A percentile compares a stretch with the other conserved stretches of the same genome.
phyloP scores from a whole-genome alignment of 1,139 yeast species.

The Scheffersomyces segobiensis region DNA sequence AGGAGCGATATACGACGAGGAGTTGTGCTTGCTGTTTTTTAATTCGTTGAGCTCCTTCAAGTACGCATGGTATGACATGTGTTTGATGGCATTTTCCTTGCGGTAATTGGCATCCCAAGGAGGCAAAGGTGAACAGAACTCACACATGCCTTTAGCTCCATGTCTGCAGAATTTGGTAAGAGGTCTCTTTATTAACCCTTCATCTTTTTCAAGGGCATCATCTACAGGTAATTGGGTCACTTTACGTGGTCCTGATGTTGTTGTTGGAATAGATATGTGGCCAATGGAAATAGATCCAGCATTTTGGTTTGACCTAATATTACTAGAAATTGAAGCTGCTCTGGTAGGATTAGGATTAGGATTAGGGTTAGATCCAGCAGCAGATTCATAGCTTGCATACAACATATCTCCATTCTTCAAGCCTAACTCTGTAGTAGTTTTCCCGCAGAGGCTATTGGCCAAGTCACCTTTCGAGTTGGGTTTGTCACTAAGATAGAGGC shows the following conservation, averaged over 20 bases:
- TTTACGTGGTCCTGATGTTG: constrained; percentile 16
- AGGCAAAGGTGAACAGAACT: constrained; percentile 91
- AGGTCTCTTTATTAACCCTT: constrained; percentile 72
- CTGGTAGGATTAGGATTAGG: constrained; percentile 2
- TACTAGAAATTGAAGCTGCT: constrained; percentile 11
- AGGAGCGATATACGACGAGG: constrained; percentile 78
- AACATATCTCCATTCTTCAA: constrained; percentile 83
- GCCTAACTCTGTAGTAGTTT: constrained; percentile 53
- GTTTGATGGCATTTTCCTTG: constrained; percentile 78
- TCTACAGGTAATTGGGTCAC: constrained; percentile 61
- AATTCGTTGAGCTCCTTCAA: constrained; percentile 70
- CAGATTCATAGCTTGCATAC: constrained; percentile 50
- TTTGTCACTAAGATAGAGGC: constrained; percentile 40
- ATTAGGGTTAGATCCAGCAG: constrained; percentile 5
- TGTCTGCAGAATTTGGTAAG: constrained; percentile 75
- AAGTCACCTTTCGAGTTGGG: constrained; percentile 53
- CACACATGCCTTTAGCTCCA: constrained; percentile 96
- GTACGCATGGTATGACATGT: constrained; percentile 82
- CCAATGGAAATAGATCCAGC: background rate
- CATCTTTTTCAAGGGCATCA: constrained; percentile 59
- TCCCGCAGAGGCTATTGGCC: constrained; percentile 43
- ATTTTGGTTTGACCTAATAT: constrained; percentile 6
- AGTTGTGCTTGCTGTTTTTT: constrained; percentile 62
- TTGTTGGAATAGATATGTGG: constrained; percentile 7
- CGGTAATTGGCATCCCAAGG: constrained; percentile 89